Evolutionary conservation across 257 asterid species (phyloP), one percentile per base, ranked within the genome.

Genomic region (Euphrasia confusa): DNA sequence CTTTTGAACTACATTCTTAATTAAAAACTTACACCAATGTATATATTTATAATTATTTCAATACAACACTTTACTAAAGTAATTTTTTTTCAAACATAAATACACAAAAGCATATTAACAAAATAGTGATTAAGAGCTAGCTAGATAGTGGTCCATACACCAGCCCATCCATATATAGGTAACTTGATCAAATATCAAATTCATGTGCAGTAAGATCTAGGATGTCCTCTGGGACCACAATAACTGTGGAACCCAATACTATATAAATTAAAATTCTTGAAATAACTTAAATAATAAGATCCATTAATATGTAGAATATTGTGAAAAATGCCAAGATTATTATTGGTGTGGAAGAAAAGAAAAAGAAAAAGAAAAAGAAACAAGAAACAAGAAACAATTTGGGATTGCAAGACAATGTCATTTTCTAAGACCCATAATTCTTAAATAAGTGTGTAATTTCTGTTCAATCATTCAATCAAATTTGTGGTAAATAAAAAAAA

Each of bases 361-460:
- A 32, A 54, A 66, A 71, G 58, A 65, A 67, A 69, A 72, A 68
- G 30, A 61, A 67, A 73, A n/a, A n/a, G n/a, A n/a, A n/a, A n/a
- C n/a, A n/a, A n/a, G n/a, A 65, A 67, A 69, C 70, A 72, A 68
- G 30, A 61, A 67, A 73, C 72, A 77, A 73, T 45, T 77, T 64
- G 77, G 52, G 59, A 10, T 63, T 67, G 69, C 27, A 49, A 15
- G 33, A 14, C 18, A 39, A 5, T 40, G 78, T 77, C 81, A 66
- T 66, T 77, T 70, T 73, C 81, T 67, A 2, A 60, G 75, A 65
- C 75, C 80, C 77, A 75, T 55, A 55, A 71, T 65, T 52, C 54
- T 58, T 10, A 44, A 40, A 53, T 57, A 3, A 58, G 17, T 57
- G 30, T 66, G 60, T 32, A 39, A 39, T 32, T 57, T 21, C 28